Evolutionary conservation across 257 asterid genomes (phyloP).

Genomic region (Solanum appendiculatum): DNA sequence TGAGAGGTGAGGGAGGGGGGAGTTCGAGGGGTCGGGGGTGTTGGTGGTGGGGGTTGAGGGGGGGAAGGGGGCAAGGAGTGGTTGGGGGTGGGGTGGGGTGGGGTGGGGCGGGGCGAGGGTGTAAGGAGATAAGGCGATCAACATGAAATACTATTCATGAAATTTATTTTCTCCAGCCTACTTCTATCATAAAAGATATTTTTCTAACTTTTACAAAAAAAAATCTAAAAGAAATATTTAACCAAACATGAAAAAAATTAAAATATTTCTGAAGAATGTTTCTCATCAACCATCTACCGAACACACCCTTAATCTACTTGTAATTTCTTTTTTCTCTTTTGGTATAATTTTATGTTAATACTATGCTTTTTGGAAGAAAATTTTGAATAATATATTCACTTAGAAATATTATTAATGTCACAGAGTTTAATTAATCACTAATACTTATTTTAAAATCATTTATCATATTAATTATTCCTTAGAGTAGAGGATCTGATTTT

Average conservation of each 20-base stretch:
- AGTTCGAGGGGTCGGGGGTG: not conserved
- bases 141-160: not conserved
- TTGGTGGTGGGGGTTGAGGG: not conserved
- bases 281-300: not conserved
- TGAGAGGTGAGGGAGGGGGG: not conserved
- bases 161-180: accelerated
- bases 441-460: not conserved
- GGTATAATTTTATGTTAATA: not conserved
- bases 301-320: not conserved
- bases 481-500: not conserved
- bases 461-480: not conserved
- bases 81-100: not conserved
- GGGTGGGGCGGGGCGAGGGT: not conserved
- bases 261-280: not conserved
- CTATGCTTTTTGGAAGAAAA: not conserved
- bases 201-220: accelerated
- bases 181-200: not conserved
- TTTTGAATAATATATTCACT: not conserved
- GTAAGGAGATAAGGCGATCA: not conserved
- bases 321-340: not conserved
- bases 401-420: not conserved
- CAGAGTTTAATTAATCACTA: not conserved
- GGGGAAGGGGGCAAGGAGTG: not conserved
- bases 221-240: too few species aligned
- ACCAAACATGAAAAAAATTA: not conserved